Evolutionary conservation across 2,329 filamentous ascomycete genomes (phyloP).

Genomic region (Lasiodiplodia theobromae): DNA sequence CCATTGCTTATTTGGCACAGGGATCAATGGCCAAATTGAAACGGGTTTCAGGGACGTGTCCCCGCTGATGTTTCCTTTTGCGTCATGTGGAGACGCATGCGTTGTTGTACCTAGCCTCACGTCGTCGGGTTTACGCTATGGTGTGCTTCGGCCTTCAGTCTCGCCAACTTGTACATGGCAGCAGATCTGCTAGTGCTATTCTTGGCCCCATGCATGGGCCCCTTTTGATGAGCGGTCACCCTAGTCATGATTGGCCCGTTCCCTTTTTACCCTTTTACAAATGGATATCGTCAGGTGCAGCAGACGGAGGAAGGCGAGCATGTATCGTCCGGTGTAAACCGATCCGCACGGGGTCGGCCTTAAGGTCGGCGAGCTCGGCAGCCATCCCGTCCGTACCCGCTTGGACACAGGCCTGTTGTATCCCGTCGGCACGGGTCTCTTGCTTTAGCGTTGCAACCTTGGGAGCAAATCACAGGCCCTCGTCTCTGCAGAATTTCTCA

Average conservation of each 20-base stretch:
- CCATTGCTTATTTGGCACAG: background rate
- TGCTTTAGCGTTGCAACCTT: slow-evolving; percentile 10
- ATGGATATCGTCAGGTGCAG: background rate
- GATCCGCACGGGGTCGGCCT: background rate
- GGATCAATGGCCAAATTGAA: background rate
- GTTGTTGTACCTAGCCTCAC: background rate
- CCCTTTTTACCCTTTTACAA: background rate
- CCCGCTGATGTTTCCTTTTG: background rate
- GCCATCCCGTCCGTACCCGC: background rate
- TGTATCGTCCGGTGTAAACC: background rate
- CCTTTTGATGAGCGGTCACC: background rate
- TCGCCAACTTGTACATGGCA: background rate
- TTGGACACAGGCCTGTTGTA: background rate
- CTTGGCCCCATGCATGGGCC: background rate
- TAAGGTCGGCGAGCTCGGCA: slow-evolving; percentile 12
- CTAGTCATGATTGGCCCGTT: background rate
- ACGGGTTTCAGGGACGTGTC: background rate
- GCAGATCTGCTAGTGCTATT: background rate
- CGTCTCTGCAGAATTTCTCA: background rate
- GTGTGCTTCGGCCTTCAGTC: background rate
- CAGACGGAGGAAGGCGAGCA: background rate
- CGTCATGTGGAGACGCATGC: background rate
- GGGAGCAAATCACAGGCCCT: background rate
- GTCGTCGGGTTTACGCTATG: background rate
- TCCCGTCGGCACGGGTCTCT: background rate